A percentile compares a stretch with the other conserved stretches of the same genome.
Evolutionary conservation across 2,329 filamentous ascomycete genomes (phyloP).

Genomic region (Fusarium vanettenii): DNA sequence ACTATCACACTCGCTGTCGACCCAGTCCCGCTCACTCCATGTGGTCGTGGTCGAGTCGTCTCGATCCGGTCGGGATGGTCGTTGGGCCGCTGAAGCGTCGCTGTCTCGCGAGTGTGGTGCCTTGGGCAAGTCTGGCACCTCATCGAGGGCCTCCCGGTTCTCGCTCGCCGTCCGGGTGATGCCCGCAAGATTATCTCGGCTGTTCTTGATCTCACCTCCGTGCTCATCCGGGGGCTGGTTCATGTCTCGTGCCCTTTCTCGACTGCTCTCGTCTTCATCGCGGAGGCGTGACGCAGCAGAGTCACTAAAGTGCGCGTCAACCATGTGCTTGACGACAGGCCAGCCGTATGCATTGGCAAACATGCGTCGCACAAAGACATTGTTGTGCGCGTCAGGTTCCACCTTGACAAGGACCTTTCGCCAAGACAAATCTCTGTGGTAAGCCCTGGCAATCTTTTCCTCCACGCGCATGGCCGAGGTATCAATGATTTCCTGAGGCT

Average conservation of each 20-base stretch:
- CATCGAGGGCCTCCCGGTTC: constrained; percentile 54
- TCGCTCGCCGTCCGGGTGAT: constrained; percentile 45
- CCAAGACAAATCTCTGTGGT: constrained; percentile 93
- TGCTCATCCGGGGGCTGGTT: constrained; percentile 67
- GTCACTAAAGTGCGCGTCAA: constrained; percentile 93
- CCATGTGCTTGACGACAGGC: constrained; percentile 95
- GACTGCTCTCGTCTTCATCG: constrained; percentile 74
- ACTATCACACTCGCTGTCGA: constrained; percentile 42
- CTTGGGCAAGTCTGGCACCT: constrained; percentile 58
- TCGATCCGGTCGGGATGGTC: constrained; percentile 41
- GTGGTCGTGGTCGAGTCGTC: constrained; percentile 67
- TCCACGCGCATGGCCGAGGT: constrained; percentile 86
- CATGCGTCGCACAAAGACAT: constrained; percentile 95
- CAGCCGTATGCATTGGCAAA: constrained; percentile 98
- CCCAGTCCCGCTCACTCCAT: constrained; percentile 66
- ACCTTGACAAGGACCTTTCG: constrained; percentile 95
- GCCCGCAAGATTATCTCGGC: constrained; percentile 26
- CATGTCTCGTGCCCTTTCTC: constrained; percentile 75
- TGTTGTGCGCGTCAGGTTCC: constrained; percentile 98
- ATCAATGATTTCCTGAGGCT: constrained; percentile 58
- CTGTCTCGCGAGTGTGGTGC: constrained; percentile 36
- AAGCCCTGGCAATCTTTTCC: constrained; percentile 96
- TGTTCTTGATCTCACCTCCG: constrained; percentile 72
- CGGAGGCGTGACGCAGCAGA: constrained; percentile 68
- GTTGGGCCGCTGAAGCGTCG: constrained; percentile 28